Evolutionary conservation across 2,329 filamentous ascomycete genomes (phyloP).

Genomic region (Fusarium brevicatenulatum): DNA sequence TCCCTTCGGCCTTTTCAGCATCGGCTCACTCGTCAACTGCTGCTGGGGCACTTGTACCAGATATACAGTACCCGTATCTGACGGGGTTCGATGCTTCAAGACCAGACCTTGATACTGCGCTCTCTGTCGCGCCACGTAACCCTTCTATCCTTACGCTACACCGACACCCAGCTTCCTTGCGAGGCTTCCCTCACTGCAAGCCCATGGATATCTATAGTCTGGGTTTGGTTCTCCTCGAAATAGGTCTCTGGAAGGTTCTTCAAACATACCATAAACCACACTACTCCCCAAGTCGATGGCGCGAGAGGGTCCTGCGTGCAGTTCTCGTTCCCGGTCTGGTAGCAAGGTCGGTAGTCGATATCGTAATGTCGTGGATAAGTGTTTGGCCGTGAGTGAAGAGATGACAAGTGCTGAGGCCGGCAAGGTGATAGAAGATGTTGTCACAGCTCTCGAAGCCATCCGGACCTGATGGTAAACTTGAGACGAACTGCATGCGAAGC

Average conservation of each 20-base stretch:
- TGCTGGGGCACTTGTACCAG: conserved; percentile 51
- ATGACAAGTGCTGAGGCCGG: conserved; percentile 51
- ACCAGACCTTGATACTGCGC: conserved; percentile 61
- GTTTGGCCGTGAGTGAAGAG: conserved; percentile 52
- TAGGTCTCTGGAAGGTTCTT: conserved; percentile 59
- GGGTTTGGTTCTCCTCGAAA: conserved; percentile 61
- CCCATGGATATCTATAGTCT: conserved; percentile 64
- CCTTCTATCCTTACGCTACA: conserved; percentile 57
- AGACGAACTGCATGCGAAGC: neutral
- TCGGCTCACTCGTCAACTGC: conserved; percentile 47
- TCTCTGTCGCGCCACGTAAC: conserved; percentile 57
- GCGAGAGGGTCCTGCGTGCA: conserved; percentile 54
- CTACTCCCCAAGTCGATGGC: conserved; percentile 55
- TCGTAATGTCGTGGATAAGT: conserved; percentile 54
- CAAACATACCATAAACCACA: conserved; percentile 54
- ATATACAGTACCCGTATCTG: conserved; percentile 57
- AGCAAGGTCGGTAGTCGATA: conserved; percentile 55
- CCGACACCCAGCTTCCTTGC: conserved; percentile 56
- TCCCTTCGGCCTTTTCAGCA: conserved; percentile 54
- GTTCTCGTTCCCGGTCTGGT: conserved; percentile 53
- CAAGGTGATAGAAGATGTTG: conserved; percentile 55
- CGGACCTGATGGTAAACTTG: conserved; percentile 35
- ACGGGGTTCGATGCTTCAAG: conserved; percentile 66
- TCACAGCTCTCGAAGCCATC: conserved; percentile 53
- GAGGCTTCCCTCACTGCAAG: conserved; percentile 57